phyloP scores from a whole-genome alignment of 1,139 yeast species.

The Candida frijolesensis region DNA sequence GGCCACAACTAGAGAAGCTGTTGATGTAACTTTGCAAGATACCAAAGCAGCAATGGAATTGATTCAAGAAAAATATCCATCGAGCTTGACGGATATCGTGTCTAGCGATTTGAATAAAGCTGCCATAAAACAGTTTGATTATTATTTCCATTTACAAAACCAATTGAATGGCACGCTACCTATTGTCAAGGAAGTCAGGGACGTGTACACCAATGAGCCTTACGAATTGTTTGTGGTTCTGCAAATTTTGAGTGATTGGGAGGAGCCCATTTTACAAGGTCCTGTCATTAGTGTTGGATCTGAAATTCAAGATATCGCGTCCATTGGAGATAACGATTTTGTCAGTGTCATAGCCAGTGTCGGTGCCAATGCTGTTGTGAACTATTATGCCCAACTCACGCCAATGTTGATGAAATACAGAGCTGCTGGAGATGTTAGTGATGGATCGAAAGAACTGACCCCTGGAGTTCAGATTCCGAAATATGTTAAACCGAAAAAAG shows the following conservation, averaged over 20 bases:
- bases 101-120: constrained; percentile 20
- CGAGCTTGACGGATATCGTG: constrained; percentile 12
- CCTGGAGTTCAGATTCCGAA: constrained; percentile 10
- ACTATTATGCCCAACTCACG: constrained; percentile 31
- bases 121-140: constrained; percentile 23
- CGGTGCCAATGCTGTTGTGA: constrained; percentile 19
- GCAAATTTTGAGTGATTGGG: constrained; percentile 16
- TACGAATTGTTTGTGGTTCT: constrained; percentile 19
- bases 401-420: constrained; percentile 32
- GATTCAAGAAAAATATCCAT: constrained; percentile 21
- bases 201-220: constrained; percentile 12
- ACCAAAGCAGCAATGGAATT: constrained; percentile 21
- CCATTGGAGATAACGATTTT: constrained; percentile 21
- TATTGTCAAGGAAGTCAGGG: constrained; percentile 14
- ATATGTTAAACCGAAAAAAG: constrained; percentile 34
- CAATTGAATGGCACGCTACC: constrained; percentile 17
- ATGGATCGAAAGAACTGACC: constrained; percentile 3
- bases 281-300: constrained; percentile 18
- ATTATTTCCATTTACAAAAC: constrained; percentile 19
- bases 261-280: constrained; percentile 25
- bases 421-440: constrained; percentile 5
- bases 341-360: constrained; percentile 24
- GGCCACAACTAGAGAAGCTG: constrained; percentile 24
- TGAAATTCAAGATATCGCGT: constrained; percentile 11
- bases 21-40: constrained; percentile 30